phyloP scores from a whole-genome alignment of 495 filamentous ascomycete species.

The Aeminium ludgeri region DNA sequence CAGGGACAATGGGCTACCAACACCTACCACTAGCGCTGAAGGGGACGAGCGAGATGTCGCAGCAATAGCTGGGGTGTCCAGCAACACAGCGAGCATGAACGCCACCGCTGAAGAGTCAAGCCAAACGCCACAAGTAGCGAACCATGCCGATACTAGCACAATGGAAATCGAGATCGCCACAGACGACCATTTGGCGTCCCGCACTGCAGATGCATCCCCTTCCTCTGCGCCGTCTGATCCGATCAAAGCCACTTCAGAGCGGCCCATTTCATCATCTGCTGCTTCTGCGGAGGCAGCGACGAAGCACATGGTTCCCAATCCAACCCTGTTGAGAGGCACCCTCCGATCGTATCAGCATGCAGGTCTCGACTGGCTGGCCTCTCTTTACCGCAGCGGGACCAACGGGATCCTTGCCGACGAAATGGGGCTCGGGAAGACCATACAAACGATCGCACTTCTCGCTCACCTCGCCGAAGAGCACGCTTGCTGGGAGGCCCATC shows the following conservation, averaged over 20 bases:
- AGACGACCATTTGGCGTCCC: background rate
- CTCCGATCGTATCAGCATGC: constrained; percentile 94
- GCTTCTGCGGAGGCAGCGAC: constrained; percentile 22
- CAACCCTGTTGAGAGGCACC: constrained; percentile 76
- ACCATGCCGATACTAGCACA: background rate
- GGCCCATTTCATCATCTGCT: too few species aligned
- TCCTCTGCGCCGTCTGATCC: background rate
- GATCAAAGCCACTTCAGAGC: background rate
- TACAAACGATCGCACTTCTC: constrained; percentile 89
- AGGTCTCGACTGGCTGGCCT: constrained; percentile 90
- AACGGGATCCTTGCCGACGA: constrained; percentile 99
- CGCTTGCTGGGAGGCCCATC: constrained; percentile 86
- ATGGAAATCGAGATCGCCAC: background rate
- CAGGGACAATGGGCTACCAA: constrained; percentile 12
- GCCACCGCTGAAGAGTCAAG: background rate
- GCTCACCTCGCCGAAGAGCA: constrained; percentile 86
- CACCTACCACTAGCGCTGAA: constrained; percentile 14
- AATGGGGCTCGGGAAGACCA: constrained; percentile 98
- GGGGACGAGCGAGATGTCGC: constrained; percentile 7
- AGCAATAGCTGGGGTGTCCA: background rate
- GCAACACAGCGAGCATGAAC: background rate
- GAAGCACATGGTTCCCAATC: constrained; percentile 45
- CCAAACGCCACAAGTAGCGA: too few species aligned
- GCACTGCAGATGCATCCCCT: background rate
- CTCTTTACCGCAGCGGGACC: constrained; percentile 75